Conservation (phyloP, 1,284 basidiomycete species). For the Heterobasidion parviporum region DNA sequence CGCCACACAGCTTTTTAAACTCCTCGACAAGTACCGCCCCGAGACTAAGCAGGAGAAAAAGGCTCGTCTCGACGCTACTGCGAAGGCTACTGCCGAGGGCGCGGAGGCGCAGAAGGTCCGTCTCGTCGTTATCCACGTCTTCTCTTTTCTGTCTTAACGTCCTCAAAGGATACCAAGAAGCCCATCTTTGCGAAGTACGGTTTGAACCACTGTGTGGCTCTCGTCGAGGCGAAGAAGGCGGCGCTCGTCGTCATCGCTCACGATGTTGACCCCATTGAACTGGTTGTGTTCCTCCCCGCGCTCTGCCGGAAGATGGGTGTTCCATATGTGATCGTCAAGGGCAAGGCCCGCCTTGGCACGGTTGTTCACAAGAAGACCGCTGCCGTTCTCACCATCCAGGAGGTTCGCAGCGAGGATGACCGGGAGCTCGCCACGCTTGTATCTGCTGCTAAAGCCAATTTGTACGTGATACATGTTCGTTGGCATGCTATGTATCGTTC, state of each 20-base stretch:
- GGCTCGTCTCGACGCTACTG: conserved; percentile 76
- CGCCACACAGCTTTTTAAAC: conserved; percentile 95
- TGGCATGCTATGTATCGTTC: neutral
- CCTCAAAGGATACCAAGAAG: conserved; percentile 55
- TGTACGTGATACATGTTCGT: conserved; percentile 39
- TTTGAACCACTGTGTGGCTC: conserved; percentile 93
- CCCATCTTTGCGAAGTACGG: conserved; percentile 96
- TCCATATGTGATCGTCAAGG: conserved; percentile 97
- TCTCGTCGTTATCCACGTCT: conserved; percentile 3
- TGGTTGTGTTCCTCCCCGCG: conserved; percentile 96
- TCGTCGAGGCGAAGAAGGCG: conserved; percentile 97
- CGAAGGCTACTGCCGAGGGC: conserved; percentile 70
- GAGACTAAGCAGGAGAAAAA: conserved; percentile 98
- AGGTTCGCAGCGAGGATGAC: conserved; percentile 92
- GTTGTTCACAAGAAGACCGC: conserved; percentile 99
- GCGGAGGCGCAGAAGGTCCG: conserved; percentile 69
- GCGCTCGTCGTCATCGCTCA: conserved; percentile 94
- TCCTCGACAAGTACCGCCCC: conserved; percentile 94
- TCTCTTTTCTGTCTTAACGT: too few species aligned
- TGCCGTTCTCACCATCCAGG: conserved; percentile 85
- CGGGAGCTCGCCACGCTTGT: conserved; percentile 91
- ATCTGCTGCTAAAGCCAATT: conserved; percentile 95
- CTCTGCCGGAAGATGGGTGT: conserved; percentile 99
- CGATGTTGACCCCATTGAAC: conserved; percentile 98
- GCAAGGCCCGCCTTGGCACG: conserved; percentile 94